Base-by-base conservation (phyloP, 257 asterid species). In the Solanum chiquidenum region DNA sequence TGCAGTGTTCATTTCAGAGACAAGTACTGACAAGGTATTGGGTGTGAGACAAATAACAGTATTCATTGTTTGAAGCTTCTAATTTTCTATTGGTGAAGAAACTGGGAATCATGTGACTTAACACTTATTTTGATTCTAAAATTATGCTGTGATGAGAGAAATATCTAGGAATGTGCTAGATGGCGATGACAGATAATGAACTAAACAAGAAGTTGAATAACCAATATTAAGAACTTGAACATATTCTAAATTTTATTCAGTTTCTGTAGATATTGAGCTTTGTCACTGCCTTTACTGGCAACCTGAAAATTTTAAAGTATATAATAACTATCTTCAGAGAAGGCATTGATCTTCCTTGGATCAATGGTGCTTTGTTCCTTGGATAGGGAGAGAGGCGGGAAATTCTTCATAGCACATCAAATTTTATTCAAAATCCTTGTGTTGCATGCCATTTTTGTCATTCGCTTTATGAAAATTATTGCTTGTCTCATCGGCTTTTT, bases 11-110 rank as follows among this genome's bases (percentile, higher is more conserved):
- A 95, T 97, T 89, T 97, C 99, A 6, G 99, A 97, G 91, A 95
- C 99, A 25, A 97, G 99, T 88, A 95, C 98, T 2, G 99, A 97
- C 90, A 97, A 97, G 98, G 99, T 97, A 91, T 87, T 68, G 7
- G 71, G 44, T 34, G 40, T 20, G n/a, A 29, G 35, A 58, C 18
- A 38, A 42, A 46, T 85, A 49, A 46, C 85, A 29, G 33, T 55
- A 80, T 46, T 16, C 85, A 80, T 46, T 10, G 42, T 31, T 29
- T 80, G 66, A 79, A 79, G 62, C 66, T 79, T 80, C 68, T 46
- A 44, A 80, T 46, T 9, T 29, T 9, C 18, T 18, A 5, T 18
- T 82, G 69, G 29, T 82, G 69, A 82, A 82, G 58, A 18, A 82
- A 49, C 85, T 6, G 69, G 42, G 31, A 29, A 82, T 82, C 66